Evolutionary conservation across 2,329 filamentous ascomycete genomes (phyloP).

Genomic region (Fusarium xyrophilum): DNA sequence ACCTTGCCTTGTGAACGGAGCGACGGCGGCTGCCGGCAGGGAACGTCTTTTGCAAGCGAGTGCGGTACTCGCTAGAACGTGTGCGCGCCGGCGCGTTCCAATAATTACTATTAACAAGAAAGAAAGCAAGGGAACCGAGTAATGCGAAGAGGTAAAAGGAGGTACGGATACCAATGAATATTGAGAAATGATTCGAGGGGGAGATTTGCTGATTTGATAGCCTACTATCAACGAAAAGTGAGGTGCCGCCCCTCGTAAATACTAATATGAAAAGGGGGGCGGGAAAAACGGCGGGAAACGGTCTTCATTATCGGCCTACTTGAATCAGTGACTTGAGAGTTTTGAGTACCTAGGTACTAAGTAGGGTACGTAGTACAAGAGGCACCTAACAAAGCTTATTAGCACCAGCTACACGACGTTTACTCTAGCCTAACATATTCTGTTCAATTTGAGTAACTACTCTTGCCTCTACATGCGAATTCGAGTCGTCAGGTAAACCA

Average conservation of each 20-base stretch:
- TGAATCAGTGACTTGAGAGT: conserved; percentile 22
- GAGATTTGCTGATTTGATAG: conserved; percentile 32
- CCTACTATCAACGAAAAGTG: conserved; percentile 20
- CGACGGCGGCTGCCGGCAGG: conserved; percentile 6
- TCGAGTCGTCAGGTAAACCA: conserved; percentile 14
- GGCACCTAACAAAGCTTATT: neutral
- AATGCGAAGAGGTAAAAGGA: conserved; percentile 15
- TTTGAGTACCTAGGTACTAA: neutral
- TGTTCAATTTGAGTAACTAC: neutral
- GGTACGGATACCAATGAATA: conserved; percentile 14
- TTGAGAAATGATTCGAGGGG: conserved; percentile 14
- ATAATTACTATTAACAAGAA: conserved; percentile 7
- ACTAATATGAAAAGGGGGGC: conserved; percentile 31
- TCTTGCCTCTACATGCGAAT: conserved; percentile 1
- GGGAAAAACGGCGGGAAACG: conserved; percentile 24
- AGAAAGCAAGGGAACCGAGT: conserved; percentile 8
- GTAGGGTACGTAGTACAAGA: neutral
- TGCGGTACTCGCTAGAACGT: conserved; percentile 7
- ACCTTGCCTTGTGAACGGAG: conserved; percentile 19
- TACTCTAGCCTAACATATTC: neutral
- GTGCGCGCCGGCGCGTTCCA: conserved; percentile 15
- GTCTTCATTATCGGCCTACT: conserved; percentile 15
- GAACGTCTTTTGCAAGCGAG: conserved; percentile 24
- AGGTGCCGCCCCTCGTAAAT: conserved; percentile 19
- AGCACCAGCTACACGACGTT: neutral